These are phyloP conservation scores for Hypoxylon sp. DNA, from an alignment of 2,329 filamentous ascomycete species.

Conservation along the genomic window DNA sequence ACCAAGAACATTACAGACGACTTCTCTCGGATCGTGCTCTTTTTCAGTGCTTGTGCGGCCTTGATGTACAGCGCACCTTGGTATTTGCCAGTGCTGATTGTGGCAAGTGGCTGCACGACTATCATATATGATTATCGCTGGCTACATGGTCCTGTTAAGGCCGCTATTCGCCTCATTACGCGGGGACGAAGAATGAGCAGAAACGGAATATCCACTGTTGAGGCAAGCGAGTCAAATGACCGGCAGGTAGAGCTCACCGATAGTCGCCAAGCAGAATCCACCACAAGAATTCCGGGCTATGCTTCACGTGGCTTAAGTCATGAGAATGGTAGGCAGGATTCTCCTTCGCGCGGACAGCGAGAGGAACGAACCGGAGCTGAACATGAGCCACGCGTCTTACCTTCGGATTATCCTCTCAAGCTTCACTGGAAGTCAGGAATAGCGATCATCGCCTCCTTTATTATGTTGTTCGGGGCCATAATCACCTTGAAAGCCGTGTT, in stretches of 20 bases:
- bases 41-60: constrained; percentile 74
- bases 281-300: background rate
- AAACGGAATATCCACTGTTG: background rate
- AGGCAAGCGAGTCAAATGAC: background rate
- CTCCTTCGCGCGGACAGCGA: background rate
- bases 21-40: constrained; percentile 74
- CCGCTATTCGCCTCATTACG: background rate
- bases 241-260: background rate
- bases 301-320: background rate
- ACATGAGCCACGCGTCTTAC: background rate
- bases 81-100: constrained; percentile 79
- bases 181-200: background rate
- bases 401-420: background rate
- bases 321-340: too few relatives aligned
- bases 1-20: constrained; percentile 77
- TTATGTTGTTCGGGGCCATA: constrained; percentile 67
- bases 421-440: background rate
- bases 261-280: background rate
- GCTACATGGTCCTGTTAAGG: constrained; percentile 58
- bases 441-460: constrained; percentile 61
- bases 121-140: constrained; percentile 70
- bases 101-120: constrained; percentile 66
- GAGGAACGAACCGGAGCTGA: background rate
- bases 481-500: background rate
- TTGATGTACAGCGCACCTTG: constrained; percentile 80